A percentile compares a stretch with the other conserved stretches of the same genome.
phyloP scores from a whole-genome alignment of 108 stramenopile species.

The Cyclotella cryptica region DNA sequence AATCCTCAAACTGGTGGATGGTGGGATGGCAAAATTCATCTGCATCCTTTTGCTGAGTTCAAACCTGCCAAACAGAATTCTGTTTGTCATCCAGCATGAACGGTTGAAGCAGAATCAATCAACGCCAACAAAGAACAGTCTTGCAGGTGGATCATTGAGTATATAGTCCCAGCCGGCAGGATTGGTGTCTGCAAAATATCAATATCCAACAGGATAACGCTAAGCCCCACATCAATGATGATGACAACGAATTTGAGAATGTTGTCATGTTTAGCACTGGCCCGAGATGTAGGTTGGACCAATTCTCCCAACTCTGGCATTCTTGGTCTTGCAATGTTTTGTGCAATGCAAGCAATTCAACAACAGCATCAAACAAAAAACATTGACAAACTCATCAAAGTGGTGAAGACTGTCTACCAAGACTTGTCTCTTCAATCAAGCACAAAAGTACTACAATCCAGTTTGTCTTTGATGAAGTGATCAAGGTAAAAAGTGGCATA shows the following conservation, averaged over 20 bases:
- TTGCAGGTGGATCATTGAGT: neutral
- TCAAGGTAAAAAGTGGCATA: neutral
- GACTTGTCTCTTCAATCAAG: slow-evolving; percentile 8
- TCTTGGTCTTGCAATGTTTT: no score
- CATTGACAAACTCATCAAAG: slow-evolving; percentile 7
- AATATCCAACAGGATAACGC: slow-evolving; percentile 28
- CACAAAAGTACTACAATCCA: slow-evolving; percentile 26
- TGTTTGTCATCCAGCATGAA: neutral
- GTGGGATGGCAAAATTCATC: slow-evolving; percentile 27
- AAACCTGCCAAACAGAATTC: neutral
- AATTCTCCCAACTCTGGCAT: slow-evolving; percentile 25
- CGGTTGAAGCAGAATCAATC: neutral
- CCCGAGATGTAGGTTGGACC: slow-evolving; percentile 2
- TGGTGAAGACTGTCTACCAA: neutral
- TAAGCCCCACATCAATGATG: slow-evolving; percentile 2
- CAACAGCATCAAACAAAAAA: no score
- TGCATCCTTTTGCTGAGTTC: neutral
- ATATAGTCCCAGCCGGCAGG: slow-evolving; percentile 13
- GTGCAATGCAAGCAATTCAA: no score
- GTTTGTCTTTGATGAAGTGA: slow-evolving; percentile 13
- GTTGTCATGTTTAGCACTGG: neutral
- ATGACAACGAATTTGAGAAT: neutral
- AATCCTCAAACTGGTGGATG: slow-evolving; percentile 17
- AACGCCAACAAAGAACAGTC: neutral
- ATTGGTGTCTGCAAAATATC: slow-evolving; percentile 11